Percentiles rank a stretch among this genome's conserved stretches.
Evolutionary conservation across 352 stramenopile genomes (phyloP).

Genomic region (Peronospora farinosa): DNA sequence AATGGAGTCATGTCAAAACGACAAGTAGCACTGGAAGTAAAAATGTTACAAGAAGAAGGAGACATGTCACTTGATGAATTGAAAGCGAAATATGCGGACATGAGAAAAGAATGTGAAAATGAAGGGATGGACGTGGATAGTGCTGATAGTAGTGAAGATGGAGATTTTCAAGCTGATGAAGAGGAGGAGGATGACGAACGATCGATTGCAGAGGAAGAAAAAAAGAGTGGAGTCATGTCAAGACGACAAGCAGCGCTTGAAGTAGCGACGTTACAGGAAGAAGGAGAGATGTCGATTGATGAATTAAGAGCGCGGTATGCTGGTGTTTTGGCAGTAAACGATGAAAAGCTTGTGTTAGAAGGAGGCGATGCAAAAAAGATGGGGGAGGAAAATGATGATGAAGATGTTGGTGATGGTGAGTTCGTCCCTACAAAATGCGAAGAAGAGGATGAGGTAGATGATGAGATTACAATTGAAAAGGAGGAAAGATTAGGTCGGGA

Average conservation of each 20-base stretch:
- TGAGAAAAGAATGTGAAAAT: conserved; percentile 2
- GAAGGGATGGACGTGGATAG: conserved; percentile 3
- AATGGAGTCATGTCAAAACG: conserved; percentile 25
- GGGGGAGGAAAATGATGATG: conserved; percentile 8
- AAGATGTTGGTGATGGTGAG: conserved; percentile 17
- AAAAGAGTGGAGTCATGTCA: conserved; percentile 24
- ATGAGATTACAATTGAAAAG: conserved; percentile 89
- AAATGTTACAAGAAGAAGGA: conserved; percentile 79
- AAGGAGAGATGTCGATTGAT: conserved; percentile 91
- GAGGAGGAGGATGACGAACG: conserved; percentile 80
- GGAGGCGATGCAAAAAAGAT: conserved; percentile 3
- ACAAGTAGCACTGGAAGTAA: conserved; percentile 68
- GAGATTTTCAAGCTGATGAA: conserved; percentile 22
- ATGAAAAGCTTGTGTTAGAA: conserved; percentile 3
- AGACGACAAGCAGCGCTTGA: conserved; percentile 51
- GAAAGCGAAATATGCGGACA: conserved; percentile 35
- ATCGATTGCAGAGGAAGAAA: conserved; percentile 86
- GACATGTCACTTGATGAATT: conserved; percentile 90
- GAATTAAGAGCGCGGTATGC: conserved; percentile 51
- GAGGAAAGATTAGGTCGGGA: conserved; percentile 56
- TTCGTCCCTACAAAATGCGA: conserved; percentile 19
- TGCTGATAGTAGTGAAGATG: conserved; percentile 3
- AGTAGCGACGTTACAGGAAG: conserved; percentile 78
- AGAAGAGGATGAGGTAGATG: conserved; percentile 53
- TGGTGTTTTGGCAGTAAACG: conserved; percentile 8